Conservation (phyloP, 306 rosid species). For the Inga leiocalycina region DNA sequence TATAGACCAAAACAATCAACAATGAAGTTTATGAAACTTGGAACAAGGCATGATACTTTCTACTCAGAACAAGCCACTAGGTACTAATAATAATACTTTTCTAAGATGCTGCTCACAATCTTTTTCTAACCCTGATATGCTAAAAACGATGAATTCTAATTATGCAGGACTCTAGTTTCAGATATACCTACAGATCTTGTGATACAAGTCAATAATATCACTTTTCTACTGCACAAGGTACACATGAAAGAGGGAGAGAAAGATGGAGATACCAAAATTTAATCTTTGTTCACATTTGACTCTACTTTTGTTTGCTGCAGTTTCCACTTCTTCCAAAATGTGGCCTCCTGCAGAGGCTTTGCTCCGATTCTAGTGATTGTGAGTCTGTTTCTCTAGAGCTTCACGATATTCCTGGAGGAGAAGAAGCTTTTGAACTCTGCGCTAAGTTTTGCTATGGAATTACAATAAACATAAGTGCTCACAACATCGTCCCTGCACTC, state of each 20-base stretch:
- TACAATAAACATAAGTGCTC: conserved; percentile 82
- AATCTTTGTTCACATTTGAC: conserved; percentile 36
- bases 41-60: conserved; percentile 91
- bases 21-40: conserved; percentile 99
- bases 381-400: conserved; percentile 63
- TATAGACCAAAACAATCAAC: conserved; percentile 30
- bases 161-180: conserved; percentile 72
- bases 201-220: conserved; percentile 63
- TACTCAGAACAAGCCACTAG: conserved; percentile 87
- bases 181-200: conserved; percentile 69
- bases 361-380: conserved; percentile 54
- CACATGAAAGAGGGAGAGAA: neutral
- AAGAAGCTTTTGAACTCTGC: conserved; percentile 84
- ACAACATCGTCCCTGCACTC: conserved; percentile 70
- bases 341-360: conserved; percentile 79
- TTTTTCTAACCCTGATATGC: conserved; percentile 1
- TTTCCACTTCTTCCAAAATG: conserved; percentile 74
- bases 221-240: conserved; percentile 88
- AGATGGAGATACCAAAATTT: neutral
- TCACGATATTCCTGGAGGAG: conserved; percentile 84
- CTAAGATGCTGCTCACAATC: conserved; percentile 4
- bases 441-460: conserved; percentile 94
- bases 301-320: conserved; percentile 64
- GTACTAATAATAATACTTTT: conserved; percentile 41
- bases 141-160: conserved; percentile 33